Evolutionary conservation across 31 red algal genomes (phyloP).

Genomic region (Endocladia muricata): DNA sequence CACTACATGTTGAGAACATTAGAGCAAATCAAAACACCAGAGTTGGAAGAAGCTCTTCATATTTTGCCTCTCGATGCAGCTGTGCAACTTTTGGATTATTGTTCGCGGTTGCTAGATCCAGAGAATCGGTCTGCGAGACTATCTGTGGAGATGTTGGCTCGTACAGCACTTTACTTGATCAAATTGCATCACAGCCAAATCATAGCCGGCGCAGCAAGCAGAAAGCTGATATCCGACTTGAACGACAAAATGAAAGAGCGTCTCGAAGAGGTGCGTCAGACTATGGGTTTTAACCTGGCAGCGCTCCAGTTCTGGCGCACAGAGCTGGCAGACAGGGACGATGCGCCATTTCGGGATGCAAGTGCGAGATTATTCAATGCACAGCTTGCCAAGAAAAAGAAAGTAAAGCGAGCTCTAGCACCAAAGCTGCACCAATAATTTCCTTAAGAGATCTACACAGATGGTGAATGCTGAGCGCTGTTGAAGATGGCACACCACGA

Average conservation of each 20-base stretch:
- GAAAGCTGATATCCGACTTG: conserved; percentile 52
- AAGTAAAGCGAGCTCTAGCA: no score
- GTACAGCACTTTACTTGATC: conserved; percentile 37
- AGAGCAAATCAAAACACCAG: conserved; percentile 54
- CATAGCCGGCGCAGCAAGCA: conserved; percentile 35
- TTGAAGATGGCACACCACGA: no score
- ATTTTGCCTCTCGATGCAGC: conserved; percentile 70
- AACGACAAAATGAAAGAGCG: conserved; percentile 18
- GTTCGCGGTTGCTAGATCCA: conserved; percentile 21
- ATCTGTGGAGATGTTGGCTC: conserved; percentile 53
- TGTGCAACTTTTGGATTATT: conserved; percentile 42
- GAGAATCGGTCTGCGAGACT: neutral
- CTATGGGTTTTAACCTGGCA: conserved; percentile 45
- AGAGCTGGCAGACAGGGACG: conserved; percentile 69
- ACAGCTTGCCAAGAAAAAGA: conserved; percentile 16
- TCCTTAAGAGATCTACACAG: no score
- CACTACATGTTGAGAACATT: conserved; percentile 70
- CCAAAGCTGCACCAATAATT: no score
- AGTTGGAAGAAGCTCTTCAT: conserved; percentile 80
- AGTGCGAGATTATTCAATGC: conserved; percentile 44
- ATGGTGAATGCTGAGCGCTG: no score
- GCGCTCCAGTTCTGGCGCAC: conserved; percentile 52
- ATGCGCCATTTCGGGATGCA: conserved; percentile 76
- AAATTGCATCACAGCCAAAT: conserved; percentile 74
- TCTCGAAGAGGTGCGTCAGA: conserved; percentile 13